Evolutionary conservation across 257 asterid species (phyloP).

Genomic region (Nicotiana tabacum): DNA sequence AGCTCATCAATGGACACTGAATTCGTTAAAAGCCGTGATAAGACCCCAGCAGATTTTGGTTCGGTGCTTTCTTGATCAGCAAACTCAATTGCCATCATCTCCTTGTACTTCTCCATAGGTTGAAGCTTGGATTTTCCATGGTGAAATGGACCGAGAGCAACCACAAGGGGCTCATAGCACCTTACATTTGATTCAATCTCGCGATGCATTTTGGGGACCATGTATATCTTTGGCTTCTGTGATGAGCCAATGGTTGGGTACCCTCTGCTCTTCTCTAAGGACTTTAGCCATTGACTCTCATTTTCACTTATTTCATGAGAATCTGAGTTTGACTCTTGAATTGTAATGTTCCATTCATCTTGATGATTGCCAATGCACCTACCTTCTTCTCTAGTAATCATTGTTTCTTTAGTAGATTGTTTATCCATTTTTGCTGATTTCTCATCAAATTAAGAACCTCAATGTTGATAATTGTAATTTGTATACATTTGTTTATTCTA

Average conservation of each 20-base stretch:
- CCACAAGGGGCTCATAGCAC: slow-evolving; percentile 13
- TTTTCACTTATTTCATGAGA: neutral
- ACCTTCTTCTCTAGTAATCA: neutral
- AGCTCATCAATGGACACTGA: neutral
- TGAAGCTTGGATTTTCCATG: neutral
- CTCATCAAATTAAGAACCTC: too few species aligned
- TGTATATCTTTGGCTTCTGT: slow-evolving; percentile 1
- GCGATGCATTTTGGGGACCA: slow-evolving; percentile 7
- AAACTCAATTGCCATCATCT: neutral
- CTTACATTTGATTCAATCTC: neutral
- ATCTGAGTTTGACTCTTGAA: neutral
- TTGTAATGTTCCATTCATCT: neutral
- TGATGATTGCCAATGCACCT: neutral
- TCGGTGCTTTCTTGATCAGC: neutral
- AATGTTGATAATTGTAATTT: too few species aligned
- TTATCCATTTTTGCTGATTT: neutral
- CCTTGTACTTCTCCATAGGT: neutral
- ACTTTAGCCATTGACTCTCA: neutral
- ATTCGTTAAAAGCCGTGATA: neutral
- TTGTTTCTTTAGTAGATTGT: neutral
- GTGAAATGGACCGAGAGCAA: slow-evolving; percentile 5
- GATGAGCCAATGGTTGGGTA: neutral
- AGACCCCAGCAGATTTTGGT: neutral
- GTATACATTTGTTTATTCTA: too few species aligned
- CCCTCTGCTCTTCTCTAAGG: neutral